phyloP scores from a whole-genome alignment of 805 yeast genomes.

The Yarrowia sp. region DNA sequence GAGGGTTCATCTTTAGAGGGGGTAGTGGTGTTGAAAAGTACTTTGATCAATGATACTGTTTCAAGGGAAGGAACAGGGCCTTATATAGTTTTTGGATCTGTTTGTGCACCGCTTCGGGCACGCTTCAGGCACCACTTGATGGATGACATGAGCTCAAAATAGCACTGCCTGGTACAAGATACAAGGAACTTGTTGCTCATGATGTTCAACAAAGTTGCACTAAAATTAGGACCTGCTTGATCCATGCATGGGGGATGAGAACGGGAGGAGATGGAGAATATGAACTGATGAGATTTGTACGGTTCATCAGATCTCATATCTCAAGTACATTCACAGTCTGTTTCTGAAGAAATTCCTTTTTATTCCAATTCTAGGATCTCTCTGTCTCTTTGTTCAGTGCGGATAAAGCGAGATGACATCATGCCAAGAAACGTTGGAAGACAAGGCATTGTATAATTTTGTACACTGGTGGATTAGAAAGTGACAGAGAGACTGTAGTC shows the following conservation, averaged over 20 bases:
- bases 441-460: too few relatives aligned
- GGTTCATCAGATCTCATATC: too few relatives aligned
- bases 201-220: conserved; percentile 16
- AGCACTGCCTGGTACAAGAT: not conserved
- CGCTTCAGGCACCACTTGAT: not conserved
- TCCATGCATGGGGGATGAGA: conserved; percentile 1
- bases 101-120: not conserved
- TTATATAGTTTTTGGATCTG: not conserved
- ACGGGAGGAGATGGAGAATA: too few relatives aligned
- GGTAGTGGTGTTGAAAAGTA: not conserved
- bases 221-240: conserved; percentile 5
- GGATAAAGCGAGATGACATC: not conserved
- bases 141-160: not conserved
- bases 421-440: conserved; percentile 1
- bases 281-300: too few relatives aligned
- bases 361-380: too few relatives aligned
- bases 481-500: too few relatives aligned
- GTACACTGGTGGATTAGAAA: too few relatives aligned
- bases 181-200: not conserved
- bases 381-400: too few relatives aligned
- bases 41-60: not conserved
- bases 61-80: not conserved
- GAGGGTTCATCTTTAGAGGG: not conserved
- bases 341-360: too few relatives aligned
- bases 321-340: too few relatives aligned